A percentile compares a stretch with the other conserved stretches of the same genome.
Evolutionary conservation across 108 stramenopile genomes (phyloP).

Genomic region (Nannochloropsis granulata): DNA sequence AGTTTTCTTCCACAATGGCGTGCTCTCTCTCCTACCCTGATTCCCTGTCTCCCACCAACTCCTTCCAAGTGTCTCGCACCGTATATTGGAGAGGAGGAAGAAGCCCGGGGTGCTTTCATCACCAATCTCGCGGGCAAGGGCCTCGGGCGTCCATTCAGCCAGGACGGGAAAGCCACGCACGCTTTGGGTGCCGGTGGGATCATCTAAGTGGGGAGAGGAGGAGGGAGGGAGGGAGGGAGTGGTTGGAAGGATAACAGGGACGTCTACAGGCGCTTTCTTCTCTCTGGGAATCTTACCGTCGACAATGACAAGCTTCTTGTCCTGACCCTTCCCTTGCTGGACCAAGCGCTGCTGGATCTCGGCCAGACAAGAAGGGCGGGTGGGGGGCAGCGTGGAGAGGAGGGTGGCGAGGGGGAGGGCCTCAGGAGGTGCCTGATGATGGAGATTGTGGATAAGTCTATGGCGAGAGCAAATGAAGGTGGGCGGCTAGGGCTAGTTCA

Average conservation of each 20-base stretch:
- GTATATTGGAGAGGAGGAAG: constrained; percentile 36
- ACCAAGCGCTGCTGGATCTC: background rate
- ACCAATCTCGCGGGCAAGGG: constrained; percentile 8
- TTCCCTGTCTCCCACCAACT: background rate
- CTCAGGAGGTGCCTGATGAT: background rate
- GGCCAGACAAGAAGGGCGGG: background rate
- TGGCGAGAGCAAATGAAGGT: too few relatives aligned
- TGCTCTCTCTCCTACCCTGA: background rate
- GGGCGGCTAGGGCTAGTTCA: too few relatives aligned
- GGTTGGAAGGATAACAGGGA: background rate
- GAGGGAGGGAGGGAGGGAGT: background rate
- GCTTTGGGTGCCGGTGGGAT: constrained; percentile 39
- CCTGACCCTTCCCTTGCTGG: background rate
- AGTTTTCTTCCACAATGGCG: background rate
- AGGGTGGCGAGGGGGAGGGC: background rate
- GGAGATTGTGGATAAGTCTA: too few relatives aligned
- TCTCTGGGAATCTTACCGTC: background rate
- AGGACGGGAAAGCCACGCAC: constrained; percentile 30
- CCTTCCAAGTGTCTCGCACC: background rate
- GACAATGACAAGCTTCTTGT: background rate
- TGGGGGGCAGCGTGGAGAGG: background rate
- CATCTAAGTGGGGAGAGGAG: constrained; percentile 31
- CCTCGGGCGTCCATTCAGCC: constrained; percentile 21
- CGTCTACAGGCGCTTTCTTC: background rate
- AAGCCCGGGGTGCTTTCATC: constrained; percentile 23